phyloP scores from a whole-genome alignment of 2,329 filamentous ascomycete species.

The Ophiostoma sp. region DNA sequence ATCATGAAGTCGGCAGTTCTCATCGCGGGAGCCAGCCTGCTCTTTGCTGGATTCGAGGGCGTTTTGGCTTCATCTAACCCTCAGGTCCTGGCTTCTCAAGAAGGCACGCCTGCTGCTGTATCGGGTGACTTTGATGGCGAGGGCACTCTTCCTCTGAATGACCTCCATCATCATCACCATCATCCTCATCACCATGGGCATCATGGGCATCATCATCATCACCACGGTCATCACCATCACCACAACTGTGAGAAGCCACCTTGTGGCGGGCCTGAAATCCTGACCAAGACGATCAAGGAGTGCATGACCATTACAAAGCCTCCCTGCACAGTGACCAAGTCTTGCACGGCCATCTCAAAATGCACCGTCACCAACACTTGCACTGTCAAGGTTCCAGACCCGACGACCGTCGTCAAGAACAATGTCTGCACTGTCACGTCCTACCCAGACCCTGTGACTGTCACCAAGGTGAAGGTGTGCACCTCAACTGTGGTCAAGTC shows the following conservation, averaged over 20 bases:
- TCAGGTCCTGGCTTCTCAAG: not conserved
- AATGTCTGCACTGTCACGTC: slow-evolving; percentile 4
- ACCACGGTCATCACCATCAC: not conserved
- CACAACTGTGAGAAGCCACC: slow-evolving; percentile 6
- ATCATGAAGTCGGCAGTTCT: slow-evolving; percentile 25
- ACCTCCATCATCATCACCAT: slow-evolving; percentile 11
- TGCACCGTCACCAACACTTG: slow-evolving; percentile 17
- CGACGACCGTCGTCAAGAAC: slow-evolving; percentile 15
- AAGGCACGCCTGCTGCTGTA: slow-evolving; percentile 2
- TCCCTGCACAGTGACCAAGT: slow-evolving; percentile 14
- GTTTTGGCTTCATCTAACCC: slow-evolving; percentile 1
- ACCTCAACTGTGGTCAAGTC: slow-evolving; percentile 17
- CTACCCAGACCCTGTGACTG: slow-evolving; percentile 2
- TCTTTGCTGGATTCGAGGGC: slow-evolving; percentile 21
- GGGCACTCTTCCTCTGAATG: slow-evolving; percentile 7
- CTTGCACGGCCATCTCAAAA: slow-evolving; percentile 8
- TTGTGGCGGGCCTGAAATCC: not conserved
- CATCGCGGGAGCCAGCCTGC: slow-evolving; percentile 21
- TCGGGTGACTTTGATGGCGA: not conserved
- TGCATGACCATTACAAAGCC: not conserved
- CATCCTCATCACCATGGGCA: slow-evolving; percentile 3
- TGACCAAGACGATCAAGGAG: not conserved
- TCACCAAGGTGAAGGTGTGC: slow-evolving; percentile 10
- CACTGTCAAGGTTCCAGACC: slow-evolving; percentile 18
- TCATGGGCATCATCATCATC: slow-evolving; percentile 4